These are phyloP conservation scores for Beauveria varroae DNA, from an alignment of 2,329 filamentous ascomycete genomes.

Conservation along the genomic window DNA sequence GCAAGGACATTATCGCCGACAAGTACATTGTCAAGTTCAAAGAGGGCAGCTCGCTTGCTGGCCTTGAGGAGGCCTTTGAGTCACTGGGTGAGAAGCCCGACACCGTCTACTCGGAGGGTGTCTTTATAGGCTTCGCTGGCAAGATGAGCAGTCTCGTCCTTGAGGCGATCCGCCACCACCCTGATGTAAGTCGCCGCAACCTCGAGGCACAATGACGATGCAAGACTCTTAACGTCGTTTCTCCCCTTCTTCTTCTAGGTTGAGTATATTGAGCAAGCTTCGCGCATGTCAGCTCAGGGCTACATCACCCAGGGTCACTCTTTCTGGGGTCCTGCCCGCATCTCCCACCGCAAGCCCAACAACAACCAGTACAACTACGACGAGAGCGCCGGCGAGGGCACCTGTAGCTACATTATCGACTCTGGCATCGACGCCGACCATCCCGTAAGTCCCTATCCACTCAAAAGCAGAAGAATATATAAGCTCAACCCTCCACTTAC, in stretches of 20 bases:
- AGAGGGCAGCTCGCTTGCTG: constrained; percentile 12
- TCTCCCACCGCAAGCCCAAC: constrained; percentile 22
- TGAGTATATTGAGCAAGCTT: constrained; percentile 28
- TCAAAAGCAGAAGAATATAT: too few species aligned
- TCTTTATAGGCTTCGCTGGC: constrained; percentile 16
- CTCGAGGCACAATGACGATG: too few species aligned
- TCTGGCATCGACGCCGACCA: constrained; percentile 28
- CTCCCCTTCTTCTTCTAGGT: constrained; percentile 13
- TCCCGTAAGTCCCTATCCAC: constrained; percentile 21
- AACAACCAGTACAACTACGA: constrained; percentile 24
- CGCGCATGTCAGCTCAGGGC: constrained; percentile 18
- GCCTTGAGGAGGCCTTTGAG: constrained; percentile 11
- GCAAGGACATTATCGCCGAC: constrained; percentile 11
- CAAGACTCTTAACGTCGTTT: too few species aligned
- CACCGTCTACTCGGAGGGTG: constrained; percentile 16
- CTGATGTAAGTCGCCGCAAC: constrained; percentile 2
- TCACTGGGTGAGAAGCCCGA: constrained; percentile 13
- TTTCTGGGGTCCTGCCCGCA: constrained; percentile 26
- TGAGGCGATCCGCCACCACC: constrained; percentile 14
- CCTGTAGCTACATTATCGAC: constrained; percentile 34
- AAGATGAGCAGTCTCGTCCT: constrained; percentile 12
- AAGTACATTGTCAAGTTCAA: constrained; percentile 19
- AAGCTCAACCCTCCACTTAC: too few species aligned
- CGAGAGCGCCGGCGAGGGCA: constrained; percentile 24
- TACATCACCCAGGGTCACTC: constrained; percentile 24